Evolutionary conservation across 805 yeast species (phyloP).

Genomic region (Tetrapisispora taiwanensis): DNA sequence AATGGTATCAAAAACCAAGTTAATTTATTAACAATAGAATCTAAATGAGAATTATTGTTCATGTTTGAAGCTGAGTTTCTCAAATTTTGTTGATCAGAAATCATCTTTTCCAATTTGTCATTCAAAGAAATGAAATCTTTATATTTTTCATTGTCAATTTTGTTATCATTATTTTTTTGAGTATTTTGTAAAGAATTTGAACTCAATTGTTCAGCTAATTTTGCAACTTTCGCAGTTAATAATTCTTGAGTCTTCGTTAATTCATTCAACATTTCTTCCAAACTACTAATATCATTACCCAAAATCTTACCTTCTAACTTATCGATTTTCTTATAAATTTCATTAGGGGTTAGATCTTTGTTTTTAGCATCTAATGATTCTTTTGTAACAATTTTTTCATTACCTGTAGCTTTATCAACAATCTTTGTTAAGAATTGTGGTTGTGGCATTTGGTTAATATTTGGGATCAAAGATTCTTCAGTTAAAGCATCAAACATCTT

Average conservation of each 20-base stretch:
- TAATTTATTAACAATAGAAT: constrained; percentile 23
- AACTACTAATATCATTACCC: constrained; percentile 24
- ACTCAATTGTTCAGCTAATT: constrained; percentile 7
- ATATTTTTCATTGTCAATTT: constrained; percentile 5
- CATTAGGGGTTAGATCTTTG: constrained; percentile 15
- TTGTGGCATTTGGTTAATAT: constrained; percentile 37
- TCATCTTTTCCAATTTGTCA: constrained; percentile 22
- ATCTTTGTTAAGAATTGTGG: constrained; percentile 38
- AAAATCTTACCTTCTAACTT: constrained; percentile 28
- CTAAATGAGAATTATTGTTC: constrained; percentile 15
- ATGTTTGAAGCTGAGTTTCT: constrained; percentile 16
- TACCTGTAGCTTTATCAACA: constrained; percentile 29
- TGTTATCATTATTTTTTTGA: constrained; percentile 2
- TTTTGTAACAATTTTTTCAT: constrained; percentile 25
- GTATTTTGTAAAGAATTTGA: not conserved
- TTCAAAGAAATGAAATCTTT: constrained; percentile 22
- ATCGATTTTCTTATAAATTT: constrained; percentile 23
- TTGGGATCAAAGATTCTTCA: constrained; percentile 48
- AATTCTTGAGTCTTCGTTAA: constrained; percentile 15
- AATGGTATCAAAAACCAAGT: constrained; percentile 25
- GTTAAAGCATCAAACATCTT: constrained; percentile 44
- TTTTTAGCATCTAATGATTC: constrained; percentile 17
- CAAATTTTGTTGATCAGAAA: constrained; percentile 22
- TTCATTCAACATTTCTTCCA: constrained; percentile 18
- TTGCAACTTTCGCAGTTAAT: constrained; percentile 14